Conservation (phyloP, 345 rosid genomes). For the Eucalyptus rudis region DNA sequence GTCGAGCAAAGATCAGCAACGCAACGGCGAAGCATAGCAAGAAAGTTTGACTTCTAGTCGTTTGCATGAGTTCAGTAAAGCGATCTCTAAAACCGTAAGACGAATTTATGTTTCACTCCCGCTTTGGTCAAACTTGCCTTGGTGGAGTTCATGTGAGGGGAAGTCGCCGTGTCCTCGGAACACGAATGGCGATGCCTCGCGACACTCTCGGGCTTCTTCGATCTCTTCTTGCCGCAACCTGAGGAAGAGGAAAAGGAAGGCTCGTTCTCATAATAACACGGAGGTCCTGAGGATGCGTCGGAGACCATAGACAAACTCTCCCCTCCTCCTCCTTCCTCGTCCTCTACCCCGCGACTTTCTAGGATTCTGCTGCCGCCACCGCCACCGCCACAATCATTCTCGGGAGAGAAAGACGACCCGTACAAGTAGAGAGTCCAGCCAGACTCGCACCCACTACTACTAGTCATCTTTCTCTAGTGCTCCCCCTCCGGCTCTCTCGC, state of each 20-base stretch:
- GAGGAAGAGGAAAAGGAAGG: not conserved
- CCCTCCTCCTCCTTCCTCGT: not conserved
- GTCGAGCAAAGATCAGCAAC: not conserved
- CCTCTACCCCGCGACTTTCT: not conserved
- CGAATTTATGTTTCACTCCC: not conserved
- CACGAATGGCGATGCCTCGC: not conserved
- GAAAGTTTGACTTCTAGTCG: not conserved
- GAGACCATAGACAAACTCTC: slow-evolving; percentile 6
- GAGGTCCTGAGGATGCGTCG: slow-evolving; percentile 9
- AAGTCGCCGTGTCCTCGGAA: not conserved
- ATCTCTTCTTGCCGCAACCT: not conserved
- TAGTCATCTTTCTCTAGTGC: not conserved
- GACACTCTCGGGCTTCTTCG: not conserved
- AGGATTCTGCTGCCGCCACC: not conserved
- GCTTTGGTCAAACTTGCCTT: not conserved
- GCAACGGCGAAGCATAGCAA: not conserved
- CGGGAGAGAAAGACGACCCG: not conserved
- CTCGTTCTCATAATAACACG: not conserved
- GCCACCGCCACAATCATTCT: not conserved
- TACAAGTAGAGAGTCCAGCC: slow-evolving; percentile 8
- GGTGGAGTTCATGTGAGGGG: not conserved
- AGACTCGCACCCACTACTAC: slow-evolving; percentile 2
- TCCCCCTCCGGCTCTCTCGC: not conserved
- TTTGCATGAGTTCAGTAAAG: not conserved
- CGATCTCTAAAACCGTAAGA: not conserved